Conservation (phyloP, 441 rosid genomes). For the Gossypium aridum region DNA sequence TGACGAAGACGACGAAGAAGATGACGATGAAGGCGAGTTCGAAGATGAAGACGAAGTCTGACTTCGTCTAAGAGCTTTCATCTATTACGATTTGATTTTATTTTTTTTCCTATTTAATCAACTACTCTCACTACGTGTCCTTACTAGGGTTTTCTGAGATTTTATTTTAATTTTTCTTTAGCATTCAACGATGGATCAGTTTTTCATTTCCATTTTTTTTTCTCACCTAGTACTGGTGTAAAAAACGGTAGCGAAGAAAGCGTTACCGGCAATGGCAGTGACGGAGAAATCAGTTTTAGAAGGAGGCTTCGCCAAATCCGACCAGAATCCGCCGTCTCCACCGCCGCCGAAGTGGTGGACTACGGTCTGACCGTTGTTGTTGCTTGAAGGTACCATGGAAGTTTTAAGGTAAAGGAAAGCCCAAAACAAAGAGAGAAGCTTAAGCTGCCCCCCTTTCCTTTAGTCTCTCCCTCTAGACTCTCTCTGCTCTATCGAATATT, state of each 20-base stretch:
- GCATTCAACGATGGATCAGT: constrained; percentile 1
- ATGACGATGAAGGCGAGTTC: constrained; percentile 58
- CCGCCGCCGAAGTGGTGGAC: constrained; percentile 25
- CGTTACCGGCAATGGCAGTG: constrained; percentile 39
- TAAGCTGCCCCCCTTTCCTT: constrained; percentile 3
- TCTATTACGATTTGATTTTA: constrained; percentile 26
- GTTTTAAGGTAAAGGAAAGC: background rate
- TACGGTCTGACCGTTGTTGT: constrained; percentile 12
- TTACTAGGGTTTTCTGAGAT: constrained; percentile 22
- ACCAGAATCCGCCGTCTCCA: constrained; percentile 33
- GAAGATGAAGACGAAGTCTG: constrained; percentile 77
- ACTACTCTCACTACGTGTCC: background rate
- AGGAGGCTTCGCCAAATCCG: constrained; percentile 16
- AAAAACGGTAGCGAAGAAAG: constrained; percentile 26
- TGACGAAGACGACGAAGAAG: constrained; percentile 45
- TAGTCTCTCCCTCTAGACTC: background rate
- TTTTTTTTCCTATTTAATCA: background rate
- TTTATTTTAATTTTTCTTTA: background rate
- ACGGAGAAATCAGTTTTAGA: constrained; percentile 22
- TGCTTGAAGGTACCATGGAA: constrained; percentile 25
- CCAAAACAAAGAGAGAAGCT: background rate
- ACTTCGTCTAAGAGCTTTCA: constrained; percentile 89
- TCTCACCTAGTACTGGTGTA: constrained; percentile 31
- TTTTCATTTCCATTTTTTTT: background rate
- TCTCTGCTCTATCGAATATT: too few relatives aligned